A percentile compares a stretch with the other conserved stretches of the same genome.
phyloP scores from a whole-genome alignment of 129 eudicot species.

The Deinandra increscens region DNA sequence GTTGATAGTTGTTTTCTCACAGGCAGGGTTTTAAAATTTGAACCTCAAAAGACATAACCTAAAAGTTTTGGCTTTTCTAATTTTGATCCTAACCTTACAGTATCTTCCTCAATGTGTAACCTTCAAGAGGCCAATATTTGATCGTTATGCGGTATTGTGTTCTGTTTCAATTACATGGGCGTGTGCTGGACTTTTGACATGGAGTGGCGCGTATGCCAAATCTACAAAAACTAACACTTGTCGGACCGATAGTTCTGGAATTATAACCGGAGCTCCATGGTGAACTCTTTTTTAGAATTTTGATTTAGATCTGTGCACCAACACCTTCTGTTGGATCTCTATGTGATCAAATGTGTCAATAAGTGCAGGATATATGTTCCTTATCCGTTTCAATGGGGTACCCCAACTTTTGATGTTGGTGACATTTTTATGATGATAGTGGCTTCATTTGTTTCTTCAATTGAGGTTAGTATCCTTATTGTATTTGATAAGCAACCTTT shows the following conservation, averaged over 20 bases:
- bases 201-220: conserved; percentile 49
- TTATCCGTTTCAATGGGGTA: conserved; percentile 72
- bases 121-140: conserved; percentile 39
- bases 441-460: conserved; percentile 63
- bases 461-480: conserved; percentile 42
- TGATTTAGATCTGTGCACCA: background rate
- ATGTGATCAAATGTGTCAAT: background rate
- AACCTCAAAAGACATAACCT: background rate
- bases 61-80: background rate
- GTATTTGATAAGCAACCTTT: background rate
- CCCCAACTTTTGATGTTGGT: conserved; percentile 54
- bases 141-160: conserved; percentile 52
- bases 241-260: conserved; percentile 57
- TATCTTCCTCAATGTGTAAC: conserved; percentile 52
- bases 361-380: conserved; percentile 59
- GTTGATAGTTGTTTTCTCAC: conserved; percentile 56
- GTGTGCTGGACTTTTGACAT: conserved; percentile 54
- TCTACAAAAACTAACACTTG: conserved; percentile 35
- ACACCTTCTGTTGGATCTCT: background rate
- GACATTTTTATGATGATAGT: conserved; percentile 43
- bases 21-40: conserved; percentile 40
- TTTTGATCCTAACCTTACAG: conserved; percentile 37
- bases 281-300: conserved; percentile 9
- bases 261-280: conserved; percentile 61
- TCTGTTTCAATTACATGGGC: conserved; percentile 57